Evolutionary conservation across 202 grass and related monocot genomes (phyloP).

Genomic region (Brachypodium distachyon): DNA sequence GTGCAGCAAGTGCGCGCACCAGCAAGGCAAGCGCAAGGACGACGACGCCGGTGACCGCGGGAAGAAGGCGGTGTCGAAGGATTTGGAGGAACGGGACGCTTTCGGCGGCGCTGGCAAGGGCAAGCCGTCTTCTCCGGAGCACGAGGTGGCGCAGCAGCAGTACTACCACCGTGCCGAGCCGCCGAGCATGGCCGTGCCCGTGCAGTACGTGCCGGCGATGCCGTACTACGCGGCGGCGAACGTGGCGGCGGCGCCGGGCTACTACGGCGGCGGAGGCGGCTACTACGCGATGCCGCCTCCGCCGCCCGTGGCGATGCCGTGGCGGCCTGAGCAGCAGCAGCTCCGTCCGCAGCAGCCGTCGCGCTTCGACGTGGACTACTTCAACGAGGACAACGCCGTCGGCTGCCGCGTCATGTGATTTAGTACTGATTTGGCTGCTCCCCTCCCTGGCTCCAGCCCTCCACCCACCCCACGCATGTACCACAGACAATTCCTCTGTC

Average conservation of each 20-base stretch:
- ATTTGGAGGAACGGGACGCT: not conserved
- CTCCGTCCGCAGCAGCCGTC: conserved; percentile 50
- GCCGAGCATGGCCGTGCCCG: conserved; percentile 34
- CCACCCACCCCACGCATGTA: too few species aligned
- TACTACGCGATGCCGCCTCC: conserved; percentile 30
- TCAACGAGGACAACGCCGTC: conserved; percentile 80
- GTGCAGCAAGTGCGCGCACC: conserved; percentile 17
- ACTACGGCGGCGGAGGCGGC: conserved; percentile 28
- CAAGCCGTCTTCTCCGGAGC: not conserved
- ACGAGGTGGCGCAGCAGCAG: not conserved
- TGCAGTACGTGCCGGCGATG: conserved; percentile 1
- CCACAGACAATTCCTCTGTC: not conserved
- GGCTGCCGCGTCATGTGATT: conserved; percentile 79
- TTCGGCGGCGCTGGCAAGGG: not conserved
- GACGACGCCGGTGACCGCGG: not conserved
- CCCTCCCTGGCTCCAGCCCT: not conserved
- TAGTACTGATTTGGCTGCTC: too few species aligned
- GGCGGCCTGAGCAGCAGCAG: not conserved
- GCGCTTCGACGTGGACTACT: conserved; percentile 66
- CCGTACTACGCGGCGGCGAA: conserved; percentile 34
- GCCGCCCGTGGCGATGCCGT: not conserved
- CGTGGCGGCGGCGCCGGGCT: conserved; percentile 4
- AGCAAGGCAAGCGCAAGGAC: not conserved
- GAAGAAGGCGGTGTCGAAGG: not conserved
- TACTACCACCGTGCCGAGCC: conserved; percentile 42